Base-by-base conservation (phyloP, 2,329 filamentous ascomycete genomes). In the Microdochium bolleyi region DNA sequence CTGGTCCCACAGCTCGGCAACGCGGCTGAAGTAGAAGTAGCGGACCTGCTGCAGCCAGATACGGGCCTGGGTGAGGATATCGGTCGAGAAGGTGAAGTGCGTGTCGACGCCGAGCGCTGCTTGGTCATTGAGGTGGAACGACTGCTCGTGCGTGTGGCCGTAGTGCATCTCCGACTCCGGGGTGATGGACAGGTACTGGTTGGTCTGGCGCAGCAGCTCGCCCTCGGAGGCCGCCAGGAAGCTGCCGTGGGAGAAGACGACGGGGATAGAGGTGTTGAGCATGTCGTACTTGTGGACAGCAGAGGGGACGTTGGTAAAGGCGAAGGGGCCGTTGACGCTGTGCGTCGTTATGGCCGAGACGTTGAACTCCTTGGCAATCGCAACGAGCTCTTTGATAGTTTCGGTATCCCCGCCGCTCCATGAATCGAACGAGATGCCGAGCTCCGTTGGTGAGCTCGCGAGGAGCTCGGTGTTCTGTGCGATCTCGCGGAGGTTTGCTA, bases 151-250 rank as follows among this genome's bases (percentile, higher is more conserved):
- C 0, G 65, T 68, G 57, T 80, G 77, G n/a, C 80, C 79, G 62
- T 75, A 82, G 60, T 81, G 77, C 70, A 80, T 75, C 58, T 83
- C 80, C 0, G 76, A 79, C 58, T 84, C 81, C 1, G 79, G 78
- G 0, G 80, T 83, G 54, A 78, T 78, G 51, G 77, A 78, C 44
- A 83, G 64, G 63, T 76, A 76, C 50, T 81, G 73, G 62, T 82
- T 76, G 2, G 71, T 71, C 0, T 63, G 54, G 11, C 76, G 74
- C 1, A 83, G 70, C 0, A 79, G 66, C 1, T 62, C 51, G 0
- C 67, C 66, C 14, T 74, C 72, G 0, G 56, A 53, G 1, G 67
- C 60, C 0, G 72, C 72, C 19, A 80, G 61, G 62, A 69, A 77
- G 14, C 66, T 68, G 0, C 68, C 76, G 57, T 82, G 80, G 0